Evolutionary conservation across 1,284 basidiomycete genomes (phyloP).

Genomic region (Naganishia liquefaciens): DNA sequence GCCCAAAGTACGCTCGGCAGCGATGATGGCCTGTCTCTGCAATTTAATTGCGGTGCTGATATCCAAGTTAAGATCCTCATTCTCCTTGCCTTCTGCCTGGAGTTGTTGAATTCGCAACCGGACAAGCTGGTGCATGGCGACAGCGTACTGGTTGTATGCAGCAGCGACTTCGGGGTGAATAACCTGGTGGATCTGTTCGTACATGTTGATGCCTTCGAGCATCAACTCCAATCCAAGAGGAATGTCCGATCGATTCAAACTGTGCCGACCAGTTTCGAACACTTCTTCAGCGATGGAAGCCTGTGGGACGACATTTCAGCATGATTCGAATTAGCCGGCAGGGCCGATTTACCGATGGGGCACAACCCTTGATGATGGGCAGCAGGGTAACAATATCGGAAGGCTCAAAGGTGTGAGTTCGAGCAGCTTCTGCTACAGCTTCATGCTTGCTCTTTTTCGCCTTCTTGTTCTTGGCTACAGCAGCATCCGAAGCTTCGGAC

Average conservation of each 20-base stretch:
- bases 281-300: conserved; percentile 59
- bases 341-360: conserved; percentile 51
- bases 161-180: conserved; percentile 61
- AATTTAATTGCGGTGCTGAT: conserved; percentile 57
- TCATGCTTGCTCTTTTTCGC: conserved; percentile 47
- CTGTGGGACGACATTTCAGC: conserved; percentile 37
- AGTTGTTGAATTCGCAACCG: conserved; percentile 53
- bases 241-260: conserved; percentile 58
- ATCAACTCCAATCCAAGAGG: conserved; percentile 59
- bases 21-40: conserved; percentile 60
- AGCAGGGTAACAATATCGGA: conserved; percentile 59
- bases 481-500: conserved; percentile 35
- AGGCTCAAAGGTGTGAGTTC: conserved; percentile 56
- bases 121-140: conserved; percentile 55
- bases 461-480: conserved; percentile 47
- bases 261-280: conserved; percentile 58
- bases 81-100: conserved; percentile 39
- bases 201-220: conserved; percentile 59
- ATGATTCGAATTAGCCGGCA: not conserved
- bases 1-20: conserved; percentile 60
- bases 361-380: conserved; percentile 59
- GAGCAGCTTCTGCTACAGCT: conserved; percentile 31
- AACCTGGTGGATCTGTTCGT: conserved; percentile 61
- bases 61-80: conserved; percentile 50
- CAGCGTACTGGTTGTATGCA: conserved; percentile 58